Evolutionary conservation across 768 basidiomycete genomes (phyloP).

Genomic region (Chlorophyllum brunneum): DNA sequence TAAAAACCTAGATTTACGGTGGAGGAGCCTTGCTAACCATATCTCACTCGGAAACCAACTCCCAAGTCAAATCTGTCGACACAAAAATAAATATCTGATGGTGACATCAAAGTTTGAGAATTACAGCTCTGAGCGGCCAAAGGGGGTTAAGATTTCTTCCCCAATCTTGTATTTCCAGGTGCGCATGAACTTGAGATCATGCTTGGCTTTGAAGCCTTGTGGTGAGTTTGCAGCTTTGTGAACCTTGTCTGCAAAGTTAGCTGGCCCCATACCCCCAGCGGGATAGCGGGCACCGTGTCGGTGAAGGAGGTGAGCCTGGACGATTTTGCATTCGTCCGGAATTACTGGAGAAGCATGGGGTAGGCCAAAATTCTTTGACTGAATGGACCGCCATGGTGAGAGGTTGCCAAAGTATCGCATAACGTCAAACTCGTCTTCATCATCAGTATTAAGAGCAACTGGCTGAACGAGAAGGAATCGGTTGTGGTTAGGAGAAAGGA

Average conservation of each 20-base stretch:
- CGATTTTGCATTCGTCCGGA: constrained; percentile 43
- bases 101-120: background rate
- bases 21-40: constrained; percentile 35
- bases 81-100: background rate
- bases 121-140: constrained; percentile 68
- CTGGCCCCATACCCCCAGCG: constrained; percentile 41
- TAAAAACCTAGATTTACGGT: background rate
- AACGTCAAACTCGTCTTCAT: constrained; percentile 36
- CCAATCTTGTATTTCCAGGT: constrained; percentile 79
- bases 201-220: constrained; percentile 46
- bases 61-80: constrained; percentile 39
- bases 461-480: constrained; percentile 42
- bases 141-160: constrained; percentile 71
- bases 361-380: constrained; percentile 39
- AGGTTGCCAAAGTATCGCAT: constrained; percentile 45
- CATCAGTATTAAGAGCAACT: constrained; percentile 23
- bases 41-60: constrained; percentile 57
- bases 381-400: constrained; percentile 47
- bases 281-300: constrained; percentile 68
- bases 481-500: constrained; percentile 29
- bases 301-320: constrained; percentile 56
- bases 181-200: constrained; percentile 60
- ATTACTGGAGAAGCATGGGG: constrained; percentile 40
- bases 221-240: constrained; percentile 36
- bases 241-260: constrained; percentile 43